A percentile compares a stretch with the other conserved stretches of the same genome.
Conservation (phyloP, 2,329 filamentous ascomycete genomes). For the Phoma sp. region DNA sequence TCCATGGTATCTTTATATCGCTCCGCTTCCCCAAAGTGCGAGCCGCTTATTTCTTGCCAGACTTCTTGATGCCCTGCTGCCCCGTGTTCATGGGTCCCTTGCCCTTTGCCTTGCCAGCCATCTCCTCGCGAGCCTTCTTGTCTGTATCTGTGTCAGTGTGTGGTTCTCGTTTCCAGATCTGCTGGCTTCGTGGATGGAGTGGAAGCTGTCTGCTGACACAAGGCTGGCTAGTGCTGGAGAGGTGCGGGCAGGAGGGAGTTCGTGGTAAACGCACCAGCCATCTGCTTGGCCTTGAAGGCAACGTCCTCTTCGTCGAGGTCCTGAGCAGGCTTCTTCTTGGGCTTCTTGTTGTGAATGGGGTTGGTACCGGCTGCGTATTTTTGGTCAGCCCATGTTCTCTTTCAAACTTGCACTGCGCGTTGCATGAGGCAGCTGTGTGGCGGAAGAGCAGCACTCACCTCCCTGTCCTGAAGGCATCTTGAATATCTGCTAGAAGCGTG, state of each 20-base stretch:
- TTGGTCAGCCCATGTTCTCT: slow-evolving; percentile 27
- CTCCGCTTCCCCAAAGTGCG: slow-evolving; percentile 3
- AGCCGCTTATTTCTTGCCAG: slow-evolving; percentile 79
- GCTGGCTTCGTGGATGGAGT: too few species aligned
- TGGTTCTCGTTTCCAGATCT: too few species aligned
- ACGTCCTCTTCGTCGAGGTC: slow-evolving; percentile 88
- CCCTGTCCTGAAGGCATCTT: slow-evolving; percentile 60
- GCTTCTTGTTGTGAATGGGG: slow-evolving; percentile 73
- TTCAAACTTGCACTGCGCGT: too few species aligned
- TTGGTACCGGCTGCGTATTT: slow-evolving; percentile 55
- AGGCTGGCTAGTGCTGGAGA: neutral
- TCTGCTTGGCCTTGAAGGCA: slow-evolving; percentile 83
- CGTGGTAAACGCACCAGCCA: slow-evolving; percentile 69
- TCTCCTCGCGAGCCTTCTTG: slow-evolving; percentile 67
- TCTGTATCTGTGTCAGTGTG: slow-evolving; percentile 42
- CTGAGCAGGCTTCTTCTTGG: slow-evolving; percentile 73
- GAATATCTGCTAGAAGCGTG: slow-evolving; percentile 16
- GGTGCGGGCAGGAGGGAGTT: neutral
- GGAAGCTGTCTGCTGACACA: neutral
- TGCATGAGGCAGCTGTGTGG: neutral
- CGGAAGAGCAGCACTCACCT: slow-evolving; percentile 44
- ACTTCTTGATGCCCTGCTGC: slow-evolving; percentile 94
- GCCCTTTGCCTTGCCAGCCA: slow-evolving; percentile 81
- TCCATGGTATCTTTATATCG: slow-evolving; percentile 33
- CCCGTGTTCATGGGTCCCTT: slow-evolving; percentile 90